phyloP scores from a whole-genome alignment of 257 asterid genomes.

The Jacaranda copaia region DNA sequence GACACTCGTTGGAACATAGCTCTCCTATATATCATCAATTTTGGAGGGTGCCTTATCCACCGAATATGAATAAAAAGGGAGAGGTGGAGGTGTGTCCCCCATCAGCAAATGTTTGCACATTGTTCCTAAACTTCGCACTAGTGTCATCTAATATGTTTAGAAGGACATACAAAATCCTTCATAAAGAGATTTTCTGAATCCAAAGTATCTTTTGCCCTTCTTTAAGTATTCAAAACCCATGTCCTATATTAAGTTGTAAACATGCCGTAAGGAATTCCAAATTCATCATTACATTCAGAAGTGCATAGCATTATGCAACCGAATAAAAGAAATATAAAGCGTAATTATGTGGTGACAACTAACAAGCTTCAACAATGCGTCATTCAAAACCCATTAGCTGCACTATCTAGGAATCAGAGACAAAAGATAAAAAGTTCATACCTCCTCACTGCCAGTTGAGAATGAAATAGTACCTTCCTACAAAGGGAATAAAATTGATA shows the following conservation, averaged over 20 bases:
- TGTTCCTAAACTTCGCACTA: constrained; percentile 73
- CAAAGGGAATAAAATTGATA: constrained; percentile 78
- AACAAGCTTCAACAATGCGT: constrained; percentile 14
- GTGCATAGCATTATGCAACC: background rate
- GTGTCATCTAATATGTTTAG: constrained; percentile 69
- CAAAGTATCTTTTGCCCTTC: constrained; percentile 63
- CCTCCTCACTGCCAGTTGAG: constrained; percentile 93
- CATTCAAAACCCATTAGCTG: background rate
- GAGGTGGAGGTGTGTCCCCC: constrained; percentile 48
- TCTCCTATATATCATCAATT: constrained; percentile 49
- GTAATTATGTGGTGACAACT: background rate
- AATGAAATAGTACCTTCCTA: constrained; percentile 79
- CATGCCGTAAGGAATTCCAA: background rate
- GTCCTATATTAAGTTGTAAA: background rate
- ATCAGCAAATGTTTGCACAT: constrained; percentile 59
- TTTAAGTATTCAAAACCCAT: constrained; percentile 53
- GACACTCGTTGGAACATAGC: constrained; percentile 82
- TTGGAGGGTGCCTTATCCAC: constrained; percentile 26
- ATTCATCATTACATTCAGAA: background rate
- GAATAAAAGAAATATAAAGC: background rate
- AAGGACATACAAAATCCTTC: constrained; percentile 96
- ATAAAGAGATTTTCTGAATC: constrained; percentile 64
- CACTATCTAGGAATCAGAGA: constrained; percentile 18
- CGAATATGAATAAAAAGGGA: constrained; percentile 59
- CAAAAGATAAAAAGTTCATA: constrained; percentile 33